Evolutionary conservation across 305 asterid genomes (phyloP), one percentile per base, ranked within the genome.

Genomic region (Rubia balearica): DNA sequence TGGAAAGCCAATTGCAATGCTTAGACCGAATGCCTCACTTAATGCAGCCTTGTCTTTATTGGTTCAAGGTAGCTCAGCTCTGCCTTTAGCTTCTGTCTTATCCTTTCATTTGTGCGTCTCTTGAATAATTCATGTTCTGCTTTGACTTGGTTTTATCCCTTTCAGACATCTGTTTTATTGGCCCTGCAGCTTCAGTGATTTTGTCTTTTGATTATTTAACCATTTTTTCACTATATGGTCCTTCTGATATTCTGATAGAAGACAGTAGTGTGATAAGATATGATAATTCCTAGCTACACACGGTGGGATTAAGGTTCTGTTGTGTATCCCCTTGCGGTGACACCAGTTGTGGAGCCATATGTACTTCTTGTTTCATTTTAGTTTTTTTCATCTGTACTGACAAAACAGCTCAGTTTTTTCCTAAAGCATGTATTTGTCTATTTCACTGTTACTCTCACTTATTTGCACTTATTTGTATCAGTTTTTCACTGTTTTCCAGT

Each of bases 1-100:
- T 76, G 89, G 84, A 75, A 83, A 81, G 78, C 84, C 90, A 69
- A 64, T 87, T 61, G 89, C 90, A 49, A 87, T 82, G 85, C 81
- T 87, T 74, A 78, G 89, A 75, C 84, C 84, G 36, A 85, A 78
- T 82, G 89, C 90, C 72, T 81, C 90, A 55, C 83, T 87, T 70
- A 81, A 83, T 80, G 82, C 87, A 62, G 93, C 93, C 63, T 81
- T 87, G 55, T 82, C 90, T 67, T 73, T 87, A 65, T 78, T 87
- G 71, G 82, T 85, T 77, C 87, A 85, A 82, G 93, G 93, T 87
- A 77, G 40, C 62, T 61, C 78, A 77, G 40, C 62, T 61, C 78
- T 24, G 66, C 48, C 65, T 4, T 33, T 63, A 1, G 21, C 61
- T 49, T 13, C 36, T 1, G 0, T 63, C 4, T 61, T 72, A n/a